These are phyloP conservation scores for Bjerkandera adusta DNA, from an alignment of 1,284 basidiomycete species.

Conservation along the genomic window DNA sequence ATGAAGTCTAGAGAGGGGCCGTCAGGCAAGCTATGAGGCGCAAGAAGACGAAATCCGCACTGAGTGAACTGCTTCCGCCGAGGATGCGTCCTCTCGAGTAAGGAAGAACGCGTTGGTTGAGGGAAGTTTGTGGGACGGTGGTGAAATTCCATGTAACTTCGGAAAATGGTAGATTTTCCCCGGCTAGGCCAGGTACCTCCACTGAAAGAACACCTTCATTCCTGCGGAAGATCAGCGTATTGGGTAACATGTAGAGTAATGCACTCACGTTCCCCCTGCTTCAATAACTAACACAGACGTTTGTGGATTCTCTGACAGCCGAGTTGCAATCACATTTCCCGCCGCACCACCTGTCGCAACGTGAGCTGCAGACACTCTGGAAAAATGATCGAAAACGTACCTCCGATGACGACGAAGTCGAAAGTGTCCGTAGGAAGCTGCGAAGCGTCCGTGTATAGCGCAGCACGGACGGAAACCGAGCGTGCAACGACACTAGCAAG, in stretches of 20 bases:
- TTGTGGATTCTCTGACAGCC: slow-evolving; percentile 11
- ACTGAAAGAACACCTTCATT: not conserved
- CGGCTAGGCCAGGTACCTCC: slow-evolving; percentile 18
- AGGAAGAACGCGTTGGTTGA: slow-evolving; percentile 27
- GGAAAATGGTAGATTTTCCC: slow-evolving; percentile 17
- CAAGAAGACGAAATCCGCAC: too few species aligned
- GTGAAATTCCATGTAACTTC: slow-evolving; percentile 35
- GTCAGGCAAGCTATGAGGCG: too few species aligned
- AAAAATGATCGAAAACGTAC: slow-evolving; percentile 4
- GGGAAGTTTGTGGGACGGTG: slow-evolving; percentile 31
- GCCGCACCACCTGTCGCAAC: slow-evolving; percentile 11
- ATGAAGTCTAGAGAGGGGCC: too few species aligned
- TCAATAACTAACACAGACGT: slow-evolving; percentile 14
- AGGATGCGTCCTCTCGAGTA: slow-evolving; percentile 36
- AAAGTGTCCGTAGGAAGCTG: slow-evolving; percentile 8
- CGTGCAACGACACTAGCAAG: not conserved
- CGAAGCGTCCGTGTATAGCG: not conserved
- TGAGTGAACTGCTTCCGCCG: slow-evolving; percentile 37
- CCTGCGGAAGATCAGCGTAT: not conserved
- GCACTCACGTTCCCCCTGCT: slow-evolving; percentile 10
- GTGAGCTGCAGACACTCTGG: not conserved
- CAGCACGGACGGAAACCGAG: not conserved
- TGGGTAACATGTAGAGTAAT: not conserved
- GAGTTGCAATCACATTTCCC: slow-evolving; percentile 13
- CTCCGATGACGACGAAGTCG: slow-evolving; percentile 17